Percentiles rank a stretch among this genome's conserved stretches.
These are phyloP conservation scores for Turritis glabra DNA, from an alignment of 345 rosid species.

Conservation along the genomic window DNA sequence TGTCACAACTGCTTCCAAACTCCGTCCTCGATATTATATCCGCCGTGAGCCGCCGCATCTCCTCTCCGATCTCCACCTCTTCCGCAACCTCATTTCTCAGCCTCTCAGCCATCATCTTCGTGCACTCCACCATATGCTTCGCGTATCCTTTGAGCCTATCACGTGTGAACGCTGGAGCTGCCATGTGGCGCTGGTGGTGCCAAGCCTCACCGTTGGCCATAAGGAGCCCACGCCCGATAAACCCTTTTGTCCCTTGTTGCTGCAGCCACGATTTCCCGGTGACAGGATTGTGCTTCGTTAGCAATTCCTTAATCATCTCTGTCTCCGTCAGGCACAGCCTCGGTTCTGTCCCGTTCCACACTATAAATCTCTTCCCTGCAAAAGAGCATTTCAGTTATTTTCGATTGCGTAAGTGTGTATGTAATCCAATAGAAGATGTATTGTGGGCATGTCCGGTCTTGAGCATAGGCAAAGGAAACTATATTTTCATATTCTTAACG, in stretches of 20 bases:
- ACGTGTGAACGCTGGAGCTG: slow-evolving; percentile 62
- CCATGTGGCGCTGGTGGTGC: slow-evolving; percentile 59
- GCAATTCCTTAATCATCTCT: slow-evolving; percentile 70
- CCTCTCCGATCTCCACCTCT: slow-evolving; percentile 85
- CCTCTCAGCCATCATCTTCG: slow-evolving; percentile 56
- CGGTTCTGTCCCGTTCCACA: slow-evolving; percentile 91
- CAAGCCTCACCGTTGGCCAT: slow-evolving; percentile 76
- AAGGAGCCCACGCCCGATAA: slow-evolving; percentile 76
- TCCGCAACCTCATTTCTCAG: slow-evolving; percentile 46
- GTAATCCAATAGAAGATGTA: neutral
- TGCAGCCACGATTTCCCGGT: slow-evolving; percentile 95
- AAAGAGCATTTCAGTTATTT: slow-evolving; percentile 14
- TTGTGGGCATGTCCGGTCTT: neutral
- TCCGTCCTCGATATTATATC: slow-evolving; percentile 89
- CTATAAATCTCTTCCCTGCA: slow-evolving; percentile 80
- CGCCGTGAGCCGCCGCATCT: slow-evolving; percentile 72
- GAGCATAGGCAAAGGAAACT: neutral
- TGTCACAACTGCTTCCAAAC: slow-evolving; percentile 72
- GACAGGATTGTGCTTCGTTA: slow-evolving; percentile 64
- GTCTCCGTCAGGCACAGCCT: slow-evolving; percentile 79
- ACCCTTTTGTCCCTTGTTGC: slow-evolving; percentile 84
- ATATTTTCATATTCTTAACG: no score
- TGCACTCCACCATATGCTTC: slow-evolving; percentile 84
- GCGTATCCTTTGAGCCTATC: slow-evolving; percentile 79
- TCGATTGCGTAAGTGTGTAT: neutral